Evolutionary conservation across 176 grass and related monocot genomes (phyloP), one percentile per base, ranked within the genome.

Genomic region (Rhynchospora pubera): DNA sequence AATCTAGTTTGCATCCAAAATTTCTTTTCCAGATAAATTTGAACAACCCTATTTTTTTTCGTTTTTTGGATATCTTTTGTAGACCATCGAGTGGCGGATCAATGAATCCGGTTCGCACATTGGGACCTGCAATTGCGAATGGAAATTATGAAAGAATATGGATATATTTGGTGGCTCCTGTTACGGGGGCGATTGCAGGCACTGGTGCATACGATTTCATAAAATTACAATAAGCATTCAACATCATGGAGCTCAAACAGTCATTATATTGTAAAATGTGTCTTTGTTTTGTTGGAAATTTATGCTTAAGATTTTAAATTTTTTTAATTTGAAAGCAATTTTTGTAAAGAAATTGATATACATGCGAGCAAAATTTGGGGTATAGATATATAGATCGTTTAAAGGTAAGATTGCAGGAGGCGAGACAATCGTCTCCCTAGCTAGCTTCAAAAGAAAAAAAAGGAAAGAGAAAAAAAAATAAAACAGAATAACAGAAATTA

Each of bases 51-150:
- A 28, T 57, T n/a, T n/a, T n/a, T 28, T 57, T 16, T 9, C 9
- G 16, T 32, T 14, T 79, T 45, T 2, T 28, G 26, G 2, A 5
- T 16, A 52, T 16, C 34, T 30, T 71, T 52, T 71, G 70, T 52
- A 85, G 83, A 7, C 83, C 83, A 18, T 79, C 83, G 12, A 79
- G 74, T 12, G 83, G 83, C 21, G 83, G n/a, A 67, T 85, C 83
- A 5, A 85, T 85, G 83, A 85, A 85, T 66, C 83, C 83, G 9
- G 74, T 19, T 44, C 57, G 83, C 11, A 79, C 83, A 28, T 79
- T 85, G 72, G 83, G 83, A 55, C 83, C 83, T 9, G 83, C 83
- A 85, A 78, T 85, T 16, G 83, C 83, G 3, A 67, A 51, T 3
- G 60, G 74, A 55, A 79, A 85, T 23, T 85, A 85, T 9, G 50